A percentile compares a stretch with the other conserved stretches of the same genome.
Conservation (phyloP, 2,329 filamentous ascomycete genomes). For the Diaporthe amygdali region DNA sequence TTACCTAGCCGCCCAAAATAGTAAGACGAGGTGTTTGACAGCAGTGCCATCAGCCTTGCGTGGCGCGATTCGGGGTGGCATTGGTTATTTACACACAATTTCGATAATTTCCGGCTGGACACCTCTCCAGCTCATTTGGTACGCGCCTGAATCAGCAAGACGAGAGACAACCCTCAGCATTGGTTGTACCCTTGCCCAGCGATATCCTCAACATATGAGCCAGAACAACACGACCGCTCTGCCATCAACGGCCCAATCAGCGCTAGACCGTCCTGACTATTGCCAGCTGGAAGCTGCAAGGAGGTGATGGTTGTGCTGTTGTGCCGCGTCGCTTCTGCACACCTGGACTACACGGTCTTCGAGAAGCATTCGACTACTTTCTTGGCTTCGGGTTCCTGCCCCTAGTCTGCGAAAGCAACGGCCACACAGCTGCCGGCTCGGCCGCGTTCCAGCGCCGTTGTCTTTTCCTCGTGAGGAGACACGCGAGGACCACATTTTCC, state of each 20-base stretch:
- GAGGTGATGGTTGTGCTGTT: constrained; percentile 16
- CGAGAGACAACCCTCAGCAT: neutral
- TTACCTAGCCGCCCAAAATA: constrained; percentile 12
- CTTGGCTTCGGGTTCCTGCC: constrained; percentile 11
- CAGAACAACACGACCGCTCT: neutral
- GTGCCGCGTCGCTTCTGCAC: constrained; percentile 22
- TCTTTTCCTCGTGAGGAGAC: neutral
- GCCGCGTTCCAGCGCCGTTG: neutral
- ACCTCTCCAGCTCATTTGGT: constrained; percentile 10
- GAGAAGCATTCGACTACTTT: constrained; percentile 18
- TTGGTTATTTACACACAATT: constrained; percentile 21
- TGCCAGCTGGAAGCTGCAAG: constrained; percentile 19
- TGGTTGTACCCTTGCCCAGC: constrained; percentile 3
- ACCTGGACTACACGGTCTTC: constrained; percentile 14
- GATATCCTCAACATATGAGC: neutral
- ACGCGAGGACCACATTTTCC: constrained; percentile 9
- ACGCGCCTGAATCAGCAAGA: constrained; percentile 10
- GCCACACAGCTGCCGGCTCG: constrained; percentile 16
- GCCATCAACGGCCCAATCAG: constrained; percentile 15
- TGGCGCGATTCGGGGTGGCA: constrained; percentile 13
- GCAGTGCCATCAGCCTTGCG: constrained; percentile 17
- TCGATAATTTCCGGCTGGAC: constrained; percentile 25
- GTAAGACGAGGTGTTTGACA: constrained; percentile 15
- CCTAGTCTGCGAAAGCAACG: constrained; percentile 17
- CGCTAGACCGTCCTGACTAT: constrained; percentile 17